These are phyloP conservation scores for Ogataea polymorpha DNA, from an alignment of 805 yeast genomes.

Conservation along the genomic window DNA sequence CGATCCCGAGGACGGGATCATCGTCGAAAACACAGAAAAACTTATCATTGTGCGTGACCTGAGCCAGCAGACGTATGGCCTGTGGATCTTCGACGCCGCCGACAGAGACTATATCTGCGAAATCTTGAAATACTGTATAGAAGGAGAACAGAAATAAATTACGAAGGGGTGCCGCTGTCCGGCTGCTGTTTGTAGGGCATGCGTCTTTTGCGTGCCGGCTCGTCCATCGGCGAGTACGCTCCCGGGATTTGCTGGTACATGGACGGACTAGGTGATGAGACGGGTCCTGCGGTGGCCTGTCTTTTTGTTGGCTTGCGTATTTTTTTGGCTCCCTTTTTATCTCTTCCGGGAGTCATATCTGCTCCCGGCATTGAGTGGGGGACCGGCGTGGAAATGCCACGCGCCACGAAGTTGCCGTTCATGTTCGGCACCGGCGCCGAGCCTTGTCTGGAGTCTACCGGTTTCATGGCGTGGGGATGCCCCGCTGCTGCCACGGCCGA, in stretches of 20 bases:
- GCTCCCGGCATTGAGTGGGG: conserved; percentile 3
- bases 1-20: conserved; percentile 42
- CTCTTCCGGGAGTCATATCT: conserved; percentile 7
- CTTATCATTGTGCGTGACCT: conserved; percentile 67
- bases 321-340: conserved; percentile 25
- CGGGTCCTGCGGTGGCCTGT: conserved; percentile 24
- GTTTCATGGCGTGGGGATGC: conserved; percentile 9
- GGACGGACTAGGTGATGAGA: conserved; percentile 20
- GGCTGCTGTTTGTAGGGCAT: conserved; percentile 28
- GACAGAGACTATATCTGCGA: conserved; percentile 62
- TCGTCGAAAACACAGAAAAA: conserved; percentile 66
- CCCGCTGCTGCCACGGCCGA: conserved; percentile 31
- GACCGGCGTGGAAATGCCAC: conserved; percentile 6
- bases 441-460: conserved; percentile 3
- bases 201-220: conserved; percentile 30
- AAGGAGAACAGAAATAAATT: conserved; percentile 7
- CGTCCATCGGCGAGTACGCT: conserved; percentile 19
- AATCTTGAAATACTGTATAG: conserved; percentile 29
- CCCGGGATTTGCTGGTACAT: conserved; percentile 34
- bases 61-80: conserved; percentile 68
- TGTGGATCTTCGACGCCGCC: conserved; percentile 71
- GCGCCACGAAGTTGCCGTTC: conserved; percentile 1
- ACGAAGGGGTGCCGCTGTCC: conserved; percentile 5
- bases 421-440: conserved; percentile 4
- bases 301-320: conserved; percentile 34